Conservation (phyloP, 2,329 filamentous ascomycete genomes). For the Zelopaecilomyces penicillatus region DNA sequence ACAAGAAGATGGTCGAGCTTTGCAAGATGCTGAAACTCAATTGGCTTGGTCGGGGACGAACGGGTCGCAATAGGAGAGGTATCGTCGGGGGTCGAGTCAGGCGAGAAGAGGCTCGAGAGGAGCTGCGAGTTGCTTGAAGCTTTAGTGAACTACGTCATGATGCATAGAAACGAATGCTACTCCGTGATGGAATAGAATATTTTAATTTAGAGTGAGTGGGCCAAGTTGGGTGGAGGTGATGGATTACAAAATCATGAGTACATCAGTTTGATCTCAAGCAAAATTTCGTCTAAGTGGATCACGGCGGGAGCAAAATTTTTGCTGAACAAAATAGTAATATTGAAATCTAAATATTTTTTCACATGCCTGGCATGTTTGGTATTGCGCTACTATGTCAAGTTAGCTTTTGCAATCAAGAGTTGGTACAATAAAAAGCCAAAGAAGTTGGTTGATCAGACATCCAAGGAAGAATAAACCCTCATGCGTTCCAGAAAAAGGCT, state of each 20-base stretch:
- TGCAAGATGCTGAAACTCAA: slow-evolving; percentile 89
- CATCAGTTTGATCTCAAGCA: too few relatives aligned
- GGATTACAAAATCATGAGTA: too few relatives aligned
- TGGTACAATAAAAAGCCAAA: slow-evolving; percentile 8
- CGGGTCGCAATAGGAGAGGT: slow-evolving; percentile 78
- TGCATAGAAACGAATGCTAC: too few relatives aligned
- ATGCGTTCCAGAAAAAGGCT: slow-evolving; percentile 60
- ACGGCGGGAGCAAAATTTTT: too few relatives aligned
- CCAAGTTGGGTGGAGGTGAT: too few relatives aligned
- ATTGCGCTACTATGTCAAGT: background rate
- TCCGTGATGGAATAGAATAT: too few relatives aligned
- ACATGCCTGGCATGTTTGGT: too few relatives aligned
- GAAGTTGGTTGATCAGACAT: slow-evolving; percentile 52
- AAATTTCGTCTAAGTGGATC: too few relatives aligned
- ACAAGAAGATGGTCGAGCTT: slow-evolving; percentile 73
- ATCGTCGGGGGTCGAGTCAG: slow-evolving; percentile 66
- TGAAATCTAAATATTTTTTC: too few relatives aligned
- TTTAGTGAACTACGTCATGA: too few relatives aligned
- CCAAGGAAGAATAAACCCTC: slow-evolving; percentile 66
- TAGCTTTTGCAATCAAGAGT: slow-evolving; percentile 1
- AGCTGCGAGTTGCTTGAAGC: slow-evolving; percentile 29
- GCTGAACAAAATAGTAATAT: too few relatives aligned
- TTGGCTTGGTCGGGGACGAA: slow-evolving; percentile 86
- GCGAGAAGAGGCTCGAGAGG: slow-evolving; percentile 34
- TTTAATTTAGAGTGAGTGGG: too few relatives aligned